Evolutionary conservation across 1,284 basidiomycete species (phyloP), one percentile per base, ranked within the genome.

Genomic region (Lentinula novae-zelandiae): DNA sequence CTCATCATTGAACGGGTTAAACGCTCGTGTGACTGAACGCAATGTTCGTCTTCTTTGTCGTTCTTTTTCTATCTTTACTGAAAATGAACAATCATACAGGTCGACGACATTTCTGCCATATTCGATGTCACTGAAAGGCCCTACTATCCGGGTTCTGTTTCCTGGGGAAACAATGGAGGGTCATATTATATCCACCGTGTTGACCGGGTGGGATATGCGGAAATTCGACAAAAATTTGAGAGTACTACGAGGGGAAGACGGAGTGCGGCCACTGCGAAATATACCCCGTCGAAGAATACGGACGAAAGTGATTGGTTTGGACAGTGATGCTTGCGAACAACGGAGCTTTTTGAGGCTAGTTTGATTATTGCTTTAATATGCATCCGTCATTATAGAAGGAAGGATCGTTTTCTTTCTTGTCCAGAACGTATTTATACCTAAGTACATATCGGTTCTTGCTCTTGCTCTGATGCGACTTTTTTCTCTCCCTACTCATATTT

Each of bases 51-150:
- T 53, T n/a, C 38, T 34, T 50, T 44, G 7, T 17, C 8, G 2
- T 22, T 54, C 13, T 17, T 27, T 42, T 56, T 12, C 17, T 31
- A 13, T 6, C n/a, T 17, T 22, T 22, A n/a, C 34, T 46, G 20
- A 39, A 34, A 52, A 38, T 13, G n/a, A 46, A 22, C 44, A 3
- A 9, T 36, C 53, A 22, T 27, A 0, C 63, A 81, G 87, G 79
- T 89, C 49, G 86, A 90, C 67, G 88, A 90, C 66, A 88, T 91
- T 62, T 83, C 84, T 62, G 80, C 87, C 5, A 91, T 92, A 51
- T 89, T 92, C 69, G 83, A 88, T 53, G 87, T 90, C 9, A 78
- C 78, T n/a, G 82, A 86, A 68, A 78, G 77, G 20, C 73, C 78
- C n/a, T 92, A 90, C 67, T 80, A 78, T 59, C 83, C 86, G 4